Conservation (phyloP, 805 yeast genomes). For the Tanozyma kutaoensis region DNA sequence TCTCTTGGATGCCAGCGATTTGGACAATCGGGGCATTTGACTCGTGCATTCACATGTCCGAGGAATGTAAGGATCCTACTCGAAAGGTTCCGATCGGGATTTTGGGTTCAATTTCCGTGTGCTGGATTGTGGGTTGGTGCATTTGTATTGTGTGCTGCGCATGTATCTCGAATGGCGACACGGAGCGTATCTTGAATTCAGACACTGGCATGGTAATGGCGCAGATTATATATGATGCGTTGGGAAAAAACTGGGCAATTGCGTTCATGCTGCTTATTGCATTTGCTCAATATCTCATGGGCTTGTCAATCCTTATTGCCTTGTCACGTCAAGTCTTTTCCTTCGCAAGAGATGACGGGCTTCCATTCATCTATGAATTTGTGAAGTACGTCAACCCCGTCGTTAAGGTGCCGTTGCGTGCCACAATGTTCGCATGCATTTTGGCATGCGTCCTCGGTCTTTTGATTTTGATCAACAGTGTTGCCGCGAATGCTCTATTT, state of each 20-base stretch:
- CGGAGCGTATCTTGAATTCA: slow-evolving; percentile 1
- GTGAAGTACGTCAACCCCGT: not conserved
- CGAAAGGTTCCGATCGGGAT: not conserved
- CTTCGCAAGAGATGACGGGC: not conserved
- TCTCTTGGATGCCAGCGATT: slow-evolving; percentile 1
- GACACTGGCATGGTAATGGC: not conserved
- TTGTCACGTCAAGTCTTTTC: not conserved
- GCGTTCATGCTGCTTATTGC: slow-evolving; percentile 2
- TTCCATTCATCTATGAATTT: not conserved
- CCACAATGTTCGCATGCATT: slow-evolving; percentile 2
- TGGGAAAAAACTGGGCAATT: slow-evolving; percentile 2
- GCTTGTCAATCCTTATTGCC: not conserved
- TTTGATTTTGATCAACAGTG: slow-evolving; percentile 3
- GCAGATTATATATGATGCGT: not conserved
- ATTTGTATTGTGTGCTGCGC: slow-evolving; percentile 1
- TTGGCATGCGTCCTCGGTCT: slow-evolving; percentile 2
- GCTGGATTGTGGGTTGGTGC: not conserved
- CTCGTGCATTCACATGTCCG: slow-evolving; percentile 1
- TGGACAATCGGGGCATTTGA: slow-evolving; percentile 1
- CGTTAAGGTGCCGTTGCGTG: not conserved
- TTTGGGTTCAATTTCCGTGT: not conserved
- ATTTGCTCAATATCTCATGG: not conserved
- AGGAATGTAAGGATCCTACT: not conserved
- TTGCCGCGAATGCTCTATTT: slow-evolving; percentile 3
- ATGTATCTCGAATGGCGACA: slow-evolving; percentile 1